Evolutionary conservation across 139 green algal species (phyloP).

Genomic region (Chlorella vulgaris): DNA sequence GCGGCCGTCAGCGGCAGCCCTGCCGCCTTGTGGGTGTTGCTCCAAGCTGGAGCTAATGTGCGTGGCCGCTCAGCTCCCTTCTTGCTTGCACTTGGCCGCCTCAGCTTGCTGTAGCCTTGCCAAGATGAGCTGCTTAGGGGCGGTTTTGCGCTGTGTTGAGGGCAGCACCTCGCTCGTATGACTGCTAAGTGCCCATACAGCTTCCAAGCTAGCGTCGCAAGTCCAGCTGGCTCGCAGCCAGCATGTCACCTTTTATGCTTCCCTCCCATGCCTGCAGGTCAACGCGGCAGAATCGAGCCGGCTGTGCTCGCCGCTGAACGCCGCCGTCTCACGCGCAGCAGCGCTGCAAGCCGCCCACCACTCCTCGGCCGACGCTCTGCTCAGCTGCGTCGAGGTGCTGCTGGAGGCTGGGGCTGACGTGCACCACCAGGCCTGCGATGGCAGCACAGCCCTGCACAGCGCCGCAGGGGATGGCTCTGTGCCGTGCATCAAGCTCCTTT

Average conservation of each 20-base stretch:
- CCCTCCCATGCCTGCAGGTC: slow-evolving; percentile 1
- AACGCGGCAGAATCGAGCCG: background rate
- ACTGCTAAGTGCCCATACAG: no score
- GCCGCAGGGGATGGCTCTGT: background rate
- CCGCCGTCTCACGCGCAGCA: background rate
- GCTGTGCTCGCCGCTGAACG: background rate
- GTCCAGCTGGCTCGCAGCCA: no score
- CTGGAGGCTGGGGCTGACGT: background rate
- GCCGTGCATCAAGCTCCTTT: background rate
- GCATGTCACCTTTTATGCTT: background rate
- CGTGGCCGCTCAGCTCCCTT: background rate
- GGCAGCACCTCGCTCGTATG: no score
- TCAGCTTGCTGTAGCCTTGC: background rate
- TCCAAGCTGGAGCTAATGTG: background rate
- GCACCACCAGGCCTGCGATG: background rate
- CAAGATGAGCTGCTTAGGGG: background rate
- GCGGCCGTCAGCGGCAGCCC: background rate
- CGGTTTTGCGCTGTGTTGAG: no score
- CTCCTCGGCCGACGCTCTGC: background rate
- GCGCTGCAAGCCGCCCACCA: background rate
- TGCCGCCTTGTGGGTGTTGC: background rate
- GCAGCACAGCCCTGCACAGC: slow-evolving; percentile 8
- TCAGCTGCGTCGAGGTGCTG: slow-evolving; percentile 9
- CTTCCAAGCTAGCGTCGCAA: no score
- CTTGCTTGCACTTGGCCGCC: background rate